phyloP scores from a whole-genome alignment of 2,329 filamentous ascomycete species.

The Neoarthrinium moseri region DNA sequence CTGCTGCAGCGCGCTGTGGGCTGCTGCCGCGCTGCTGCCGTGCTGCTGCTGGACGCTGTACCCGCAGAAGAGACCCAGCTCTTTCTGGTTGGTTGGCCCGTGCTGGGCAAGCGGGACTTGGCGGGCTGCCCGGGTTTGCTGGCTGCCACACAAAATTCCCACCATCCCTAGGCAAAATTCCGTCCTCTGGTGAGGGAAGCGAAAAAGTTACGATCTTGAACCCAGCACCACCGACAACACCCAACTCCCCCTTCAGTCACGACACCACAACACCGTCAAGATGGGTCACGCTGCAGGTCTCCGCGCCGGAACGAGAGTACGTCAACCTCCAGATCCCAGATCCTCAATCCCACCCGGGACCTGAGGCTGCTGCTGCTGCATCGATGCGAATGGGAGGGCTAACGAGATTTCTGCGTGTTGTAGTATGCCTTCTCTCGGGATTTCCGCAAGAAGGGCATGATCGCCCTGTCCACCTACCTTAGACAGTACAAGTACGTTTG shows the following conservation, averaged over 20 bases:
- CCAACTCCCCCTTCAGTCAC: slow-evolving; percentile 18
- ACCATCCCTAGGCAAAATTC: slow-evolving; percentile 10
- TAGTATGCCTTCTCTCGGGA: slow-evolving; percentile 89
- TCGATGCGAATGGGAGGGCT: neutral
- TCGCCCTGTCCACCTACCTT: slow-evolving; percentile 91
- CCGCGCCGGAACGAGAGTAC: slow-evolving; percentile 79
- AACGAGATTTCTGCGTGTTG: slow-evolving; percentile 15
- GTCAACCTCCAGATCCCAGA: slow-evolving; percentile 33
- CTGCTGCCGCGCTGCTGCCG: neutral
- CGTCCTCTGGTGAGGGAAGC: slow-evolving; percentile 8
- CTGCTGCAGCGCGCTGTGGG: neutral
- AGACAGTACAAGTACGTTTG: slow-evolving; percentile 84
- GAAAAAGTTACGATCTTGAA: slow-evolving; percentile 8
- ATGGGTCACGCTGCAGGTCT: slow-evolving; percentile 90
- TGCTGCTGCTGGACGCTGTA: no score
- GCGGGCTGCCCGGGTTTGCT: neutral
- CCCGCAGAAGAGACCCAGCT: neutral
- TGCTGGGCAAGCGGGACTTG: neutral
- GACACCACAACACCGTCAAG: slow-evolving; percentile 54
- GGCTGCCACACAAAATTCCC: slow-evolving; percentile 16
- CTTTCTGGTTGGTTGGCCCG: neutral
- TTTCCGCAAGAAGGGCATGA: slow-evolving; percentile 95
- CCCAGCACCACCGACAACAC: slow-evolving; percentile 10
- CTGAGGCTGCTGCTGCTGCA: no score
- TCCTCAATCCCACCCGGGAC: no score